Evolutionary conservation across 2,329 filamentous ascomycete species (phyloP).

Genomic region (Colletotrichum eleusines): DNA sequence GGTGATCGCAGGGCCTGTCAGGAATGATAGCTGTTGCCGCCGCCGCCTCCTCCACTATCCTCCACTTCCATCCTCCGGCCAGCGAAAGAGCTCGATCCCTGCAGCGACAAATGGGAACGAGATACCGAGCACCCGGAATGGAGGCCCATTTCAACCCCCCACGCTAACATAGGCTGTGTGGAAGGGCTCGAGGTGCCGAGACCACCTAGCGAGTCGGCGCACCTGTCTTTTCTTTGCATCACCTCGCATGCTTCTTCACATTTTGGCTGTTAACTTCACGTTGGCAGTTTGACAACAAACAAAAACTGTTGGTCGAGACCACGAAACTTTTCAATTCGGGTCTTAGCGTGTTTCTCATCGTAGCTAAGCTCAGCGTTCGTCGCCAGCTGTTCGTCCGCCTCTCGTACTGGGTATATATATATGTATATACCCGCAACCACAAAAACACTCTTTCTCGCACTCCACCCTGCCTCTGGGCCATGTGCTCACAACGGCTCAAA

Average conservation of each 20-base stretch:
- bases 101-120: constrained; percentile 20
- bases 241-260: neutral
- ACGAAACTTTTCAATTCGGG: constrained; percentile 28
- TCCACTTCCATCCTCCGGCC: neutral
- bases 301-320: neutral
- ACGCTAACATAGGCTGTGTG: neutral
- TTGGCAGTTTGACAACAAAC: neutral
- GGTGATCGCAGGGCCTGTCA: constrained; percentile 11
- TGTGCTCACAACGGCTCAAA: constrained; percentile 4
- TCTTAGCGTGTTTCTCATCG: constrained; percentile 28
- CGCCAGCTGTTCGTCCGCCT: constrained; percentile 28
- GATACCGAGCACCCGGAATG: constrained; percentile 27
- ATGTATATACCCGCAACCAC: constrained; percentile 1
- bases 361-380: constrained; percentile 28
- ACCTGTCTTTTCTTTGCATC: neutral
- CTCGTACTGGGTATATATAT: constrained; percentile 11
- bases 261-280: neutral
- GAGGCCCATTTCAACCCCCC: neutral
- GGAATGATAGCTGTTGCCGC: neutral
- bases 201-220: neutral
- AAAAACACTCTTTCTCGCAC: constrained; percentile 1
- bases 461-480: constrained; percentile 16
- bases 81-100: neutral
- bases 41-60: neutral
- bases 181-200: neutral